Base-by-base conservation (phyloP, 305 asterid species). In the Fraxinus latifolia region DNA sequence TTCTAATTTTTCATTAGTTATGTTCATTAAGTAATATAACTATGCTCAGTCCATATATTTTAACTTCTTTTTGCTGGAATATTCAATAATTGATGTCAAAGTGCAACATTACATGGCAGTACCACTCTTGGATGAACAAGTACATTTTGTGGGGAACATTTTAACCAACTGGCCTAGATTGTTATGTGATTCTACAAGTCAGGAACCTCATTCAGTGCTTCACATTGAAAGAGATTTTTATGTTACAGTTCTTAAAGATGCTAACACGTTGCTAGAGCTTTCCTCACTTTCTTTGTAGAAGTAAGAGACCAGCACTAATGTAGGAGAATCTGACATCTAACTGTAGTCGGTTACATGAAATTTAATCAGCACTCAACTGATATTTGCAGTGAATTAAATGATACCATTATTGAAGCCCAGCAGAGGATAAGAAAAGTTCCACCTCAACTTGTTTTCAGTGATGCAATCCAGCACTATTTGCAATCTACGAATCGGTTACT, bases 331-430 rank as follows among this genome's bases (percentile, higher is more conserved):
- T 67, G 21, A 67, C 34, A 9, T 32, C 12, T 5, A 14, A 70
- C 3, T 65, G 7, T 31, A 14, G 21, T 14, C 0, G 37, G 9
- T 32, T 31, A 70, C 76, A 42, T 29, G 74, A 68, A 27, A 29
- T 68, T 27, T 68, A 31, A 11, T 1, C 76, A 29, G 15, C 21
- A 2, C 21, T 70, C 44, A 32, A 31, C 42, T 70, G 76, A 70
- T 70, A 70, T 78, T 85, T 87, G 94, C 97, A 96, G 99, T 84
- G 99, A 96, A 87, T 89, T 96, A 85, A 94, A 96, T 83, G 99
- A 93, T 83, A 94, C 99, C 74, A 96, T 96, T 83, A 89, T 91
- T 76, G 98, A 94, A 87, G 98, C 98, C 74, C 98, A 94, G 82
- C 93, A 89, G 90, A 89, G 99, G 87, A 93, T 90, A 83, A 92